Evolutionary conservation across 495 filamentous ascomycete species (phyloP).

Genomic region (Amphirosellinia nigrospora): DNA sequence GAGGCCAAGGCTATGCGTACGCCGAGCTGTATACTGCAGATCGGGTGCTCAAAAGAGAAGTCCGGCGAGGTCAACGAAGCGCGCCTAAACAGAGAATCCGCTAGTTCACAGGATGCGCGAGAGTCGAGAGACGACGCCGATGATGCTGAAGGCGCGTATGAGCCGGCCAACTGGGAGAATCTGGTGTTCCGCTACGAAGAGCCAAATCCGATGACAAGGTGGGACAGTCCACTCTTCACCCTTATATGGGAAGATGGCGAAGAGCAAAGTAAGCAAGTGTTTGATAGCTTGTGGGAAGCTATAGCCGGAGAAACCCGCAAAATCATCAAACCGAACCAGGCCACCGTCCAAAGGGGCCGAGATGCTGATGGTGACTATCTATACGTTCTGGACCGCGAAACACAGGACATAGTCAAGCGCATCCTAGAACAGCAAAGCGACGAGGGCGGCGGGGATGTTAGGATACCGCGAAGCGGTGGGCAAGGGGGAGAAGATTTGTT

Average conservation of each 20-base stretch:
- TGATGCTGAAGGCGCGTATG: conserved; percentile 63
- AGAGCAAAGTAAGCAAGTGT: conserved; percentile 47
- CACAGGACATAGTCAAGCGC: conserved; percentile 78
- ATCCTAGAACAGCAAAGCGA: conserved; percentile 76
- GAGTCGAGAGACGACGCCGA: conserved; percentile 25
- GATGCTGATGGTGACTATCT: conserved; percentile 78
- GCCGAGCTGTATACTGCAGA: conserved; percentile 82
- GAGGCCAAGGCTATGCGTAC: conserved; percentile 89
- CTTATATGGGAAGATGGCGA: conserved; percentile 79
- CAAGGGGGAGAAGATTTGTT: conserved; percentile 47
- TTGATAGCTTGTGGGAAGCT: conserved; percentile 76
- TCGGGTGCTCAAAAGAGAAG: conserved; percentile 76
- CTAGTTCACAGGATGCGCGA: conserved; percentile 13
- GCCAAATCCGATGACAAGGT: conserved; percentile 90
- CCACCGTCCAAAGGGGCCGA: conserved; percentile 70
- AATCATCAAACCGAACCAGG: conserved; percentile 75
- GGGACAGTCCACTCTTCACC: conserved; percentile 94
- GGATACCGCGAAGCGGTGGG: conserved; percentile 37
- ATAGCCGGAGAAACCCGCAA: conserved; percentile 66
- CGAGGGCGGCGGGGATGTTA: conserved; percentile 60
- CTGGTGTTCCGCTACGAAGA: conserved; percentile 96
- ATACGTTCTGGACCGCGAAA: conserved; percentile 82
- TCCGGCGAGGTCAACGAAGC: conserved; percentile 67
- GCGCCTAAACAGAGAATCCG: conserved; percentile 40
- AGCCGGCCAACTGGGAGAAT: conserved; percentile 79